phyloP scores from a whole-genome alignment of 169 alveolate genomes.

The Neospora caninum region DNA sequence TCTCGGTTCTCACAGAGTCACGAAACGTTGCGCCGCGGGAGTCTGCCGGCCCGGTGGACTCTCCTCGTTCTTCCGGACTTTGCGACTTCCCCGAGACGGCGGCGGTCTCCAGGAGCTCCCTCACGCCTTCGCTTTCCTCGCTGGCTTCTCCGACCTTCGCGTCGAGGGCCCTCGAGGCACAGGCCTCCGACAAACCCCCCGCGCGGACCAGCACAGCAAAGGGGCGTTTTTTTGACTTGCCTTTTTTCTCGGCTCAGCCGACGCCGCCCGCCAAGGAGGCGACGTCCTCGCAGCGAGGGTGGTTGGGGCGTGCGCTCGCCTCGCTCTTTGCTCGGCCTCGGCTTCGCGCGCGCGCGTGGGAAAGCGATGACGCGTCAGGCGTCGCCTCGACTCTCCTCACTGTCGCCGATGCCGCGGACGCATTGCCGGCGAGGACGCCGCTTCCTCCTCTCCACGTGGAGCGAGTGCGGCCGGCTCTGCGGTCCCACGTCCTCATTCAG shows the following conservation, averaged over 20 bases:
- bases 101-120: not conserved
- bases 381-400: not conserved
- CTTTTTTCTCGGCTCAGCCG: not conserved
- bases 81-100: not conserved
- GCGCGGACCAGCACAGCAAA: no score
- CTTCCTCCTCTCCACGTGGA: not conserved
- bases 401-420: constrained; percentile 17
- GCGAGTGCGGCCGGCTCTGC: not conserved
- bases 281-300: not conserved
- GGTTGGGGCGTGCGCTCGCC: not conserved
- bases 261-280: not conserved
- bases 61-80: not conserved
- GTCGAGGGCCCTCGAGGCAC: not conserved
- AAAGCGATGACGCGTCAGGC: not conserved
- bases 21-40: not conserved
- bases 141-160: not conserved
- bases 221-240: not conserved
- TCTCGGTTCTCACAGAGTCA: not conserved
- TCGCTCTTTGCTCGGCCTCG: not conserved
- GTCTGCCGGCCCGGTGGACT: not conserved
- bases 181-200: no score
- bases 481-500: constrained; percentile 64
- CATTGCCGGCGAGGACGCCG: not conserved
- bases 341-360: not conserved
- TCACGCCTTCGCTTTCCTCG: not conserved